Base-by-base conservation (phyloP, 805 yeast species). In the Myxozyma sirexii region DNA sequence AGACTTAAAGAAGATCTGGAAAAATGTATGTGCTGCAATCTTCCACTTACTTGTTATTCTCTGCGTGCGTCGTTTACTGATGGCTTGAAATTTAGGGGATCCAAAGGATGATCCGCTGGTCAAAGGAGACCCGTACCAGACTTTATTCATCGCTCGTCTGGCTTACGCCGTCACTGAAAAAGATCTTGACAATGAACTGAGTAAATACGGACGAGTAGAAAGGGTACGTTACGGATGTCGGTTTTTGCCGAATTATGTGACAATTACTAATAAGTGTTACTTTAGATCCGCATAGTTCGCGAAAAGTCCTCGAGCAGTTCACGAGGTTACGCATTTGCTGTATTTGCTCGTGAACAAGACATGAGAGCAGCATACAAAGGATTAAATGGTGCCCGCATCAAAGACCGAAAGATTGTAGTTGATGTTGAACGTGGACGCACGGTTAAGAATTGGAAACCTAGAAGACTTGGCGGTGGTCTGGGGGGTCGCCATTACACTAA, bases 281-380 rank as follows among this genome's bases (percentile, higher is more conserved):
- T 31, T 2, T 35, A 71, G 56, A 72, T 82, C 0, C 75, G 88
- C 29, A 77, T 86, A 0, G 88, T 87, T 0, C 75, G 83, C 59
- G 84, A 84, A 57, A 77, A 80, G 51, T 70, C 79, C 1, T 69
- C 75, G 1, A 83, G 82, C 4, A 80, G 81, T 60, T 82, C 92
- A 3, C 77, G 84, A 60, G 97, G 98, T 0, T 93, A 93, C 71
- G 97, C 87, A 0, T 93, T 93, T 69, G 76, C 91, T 1, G 85
- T 86, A 2, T 93, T 83, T 72, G 84, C 81, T 54, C 76, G 79
- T 27, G 87, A 84, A 19, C 61, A 73, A 1, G 88, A 84, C 59
- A 86, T 90, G 23, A 79, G 81, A 51, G 73, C 71, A 12, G 94
- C 96, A 1, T 79, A 81, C 24, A 79, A 82, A 41, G 85, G 81